These are phyloP conservation scores for Leptodermis oblonga DNA, from an alignment of 257 asterid genomes.

Conservation along the genomic window DNA sequence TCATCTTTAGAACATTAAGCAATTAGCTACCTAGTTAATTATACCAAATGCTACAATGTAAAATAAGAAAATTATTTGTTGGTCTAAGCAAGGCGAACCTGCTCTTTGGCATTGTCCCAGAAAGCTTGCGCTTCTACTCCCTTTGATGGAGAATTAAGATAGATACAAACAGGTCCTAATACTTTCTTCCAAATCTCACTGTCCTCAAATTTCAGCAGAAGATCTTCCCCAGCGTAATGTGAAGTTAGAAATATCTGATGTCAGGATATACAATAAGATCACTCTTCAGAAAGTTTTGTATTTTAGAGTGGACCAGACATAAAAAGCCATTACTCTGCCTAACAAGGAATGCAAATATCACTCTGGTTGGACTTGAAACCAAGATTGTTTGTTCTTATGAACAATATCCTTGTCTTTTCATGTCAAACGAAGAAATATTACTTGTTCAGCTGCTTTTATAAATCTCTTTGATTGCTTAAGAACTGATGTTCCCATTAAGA, in stretches of 20 bases:
- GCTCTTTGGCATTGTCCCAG: slow-evolving; percentile 37
- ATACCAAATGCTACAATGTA: not conserved
- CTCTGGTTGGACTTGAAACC: not conserved
- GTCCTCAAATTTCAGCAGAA: slow-evolving; percentile 25
- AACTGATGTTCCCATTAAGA: not conserved
- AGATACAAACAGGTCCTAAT: slow-evolving; percentile 35
- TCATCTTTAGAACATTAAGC: slow-evolving; percentile 21
- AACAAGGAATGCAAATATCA: not conserved
- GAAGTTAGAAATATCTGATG: slow-evolving; percentile 36
- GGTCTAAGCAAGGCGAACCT: slow-evolving; percentile 13
- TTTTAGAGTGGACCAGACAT: too few relatives aligned
- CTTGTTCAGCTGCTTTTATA: not conserved
- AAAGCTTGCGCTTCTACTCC: slow-evolving; percentile 21
- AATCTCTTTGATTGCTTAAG: not conserved
- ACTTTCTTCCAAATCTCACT: slow-evolving; percentile 43
- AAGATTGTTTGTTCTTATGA: not conserved
- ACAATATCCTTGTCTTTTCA: not conserved
- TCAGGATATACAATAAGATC: not conserved
- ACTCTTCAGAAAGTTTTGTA: not conserved
- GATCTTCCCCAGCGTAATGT: slow-evolving; percentile 41
- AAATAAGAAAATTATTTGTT: not conserved
- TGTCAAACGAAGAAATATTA: not conserved
- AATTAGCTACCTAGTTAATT: not conserved
- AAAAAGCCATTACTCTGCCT: not conserved
- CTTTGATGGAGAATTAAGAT: slow-evolving; percentile 30